Conservation (phyloP, 345 rosid genomes). For the Carallia pectinifolia region DNA sequence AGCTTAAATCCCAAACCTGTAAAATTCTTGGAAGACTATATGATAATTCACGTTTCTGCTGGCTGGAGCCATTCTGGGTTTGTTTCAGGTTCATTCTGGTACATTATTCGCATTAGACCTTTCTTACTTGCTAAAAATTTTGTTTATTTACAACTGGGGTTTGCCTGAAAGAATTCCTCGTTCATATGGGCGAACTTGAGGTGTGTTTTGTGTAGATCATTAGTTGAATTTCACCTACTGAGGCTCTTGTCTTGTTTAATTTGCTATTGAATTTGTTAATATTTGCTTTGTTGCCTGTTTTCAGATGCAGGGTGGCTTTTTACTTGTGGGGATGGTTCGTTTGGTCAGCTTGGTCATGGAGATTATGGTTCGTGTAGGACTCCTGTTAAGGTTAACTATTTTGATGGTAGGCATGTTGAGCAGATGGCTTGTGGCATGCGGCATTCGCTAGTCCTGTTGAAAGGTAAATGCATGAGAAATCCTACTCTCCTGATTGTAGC, state of each 20-base stretch:
- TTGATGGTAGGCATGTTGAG: slow-evolving; percentile 46
- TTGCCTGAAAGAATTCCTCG: no score
- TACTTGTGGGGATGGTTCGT: slow-evolving; percentile 87
- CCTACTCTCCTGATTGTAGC: background rate
- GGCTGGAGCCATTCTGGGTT: slow-evolving; percentile 94
- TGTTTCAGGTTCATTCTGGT: slow-evolving; percentile 63
- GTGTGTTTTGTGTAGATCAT: no score
- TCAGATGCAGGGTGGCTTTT: slow-evolving; percentile 57
- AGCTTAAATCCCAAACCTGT: slow-evolving; percentile 50
- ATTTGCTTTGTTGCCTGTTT: background rate
- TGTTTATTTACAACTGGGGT: no score
- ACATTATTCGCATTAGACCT: background rate
- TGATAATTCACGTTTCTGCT: slow-evolving; percentile 59
- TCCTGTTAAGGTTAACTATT: slow-evolving; percentile 65
- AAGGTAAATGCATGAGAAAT: slow-evolving; percentile 43
- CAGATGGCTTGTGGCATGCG: slow-evolving; percentile 91
- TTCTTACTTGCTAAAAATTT: background rate
- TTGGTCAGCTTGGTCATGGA: slow-evolving; percentile 97
- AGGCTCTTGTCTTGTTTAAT: background rate
- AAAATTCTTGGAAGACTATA: slow-evolving; percentile 31
- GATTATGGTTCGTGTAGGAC: slow-evolving; percentile 46
- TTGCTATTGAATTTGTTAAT: background rate
- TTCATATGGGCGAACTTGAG: no score
- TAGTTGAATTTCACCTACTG: no score
- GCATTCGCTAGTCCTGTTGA: slow-evolving; percentile 76